Base-by-base conservation (phyloP, 139 green algal species). In the Coelastrella sp. region DNA sequence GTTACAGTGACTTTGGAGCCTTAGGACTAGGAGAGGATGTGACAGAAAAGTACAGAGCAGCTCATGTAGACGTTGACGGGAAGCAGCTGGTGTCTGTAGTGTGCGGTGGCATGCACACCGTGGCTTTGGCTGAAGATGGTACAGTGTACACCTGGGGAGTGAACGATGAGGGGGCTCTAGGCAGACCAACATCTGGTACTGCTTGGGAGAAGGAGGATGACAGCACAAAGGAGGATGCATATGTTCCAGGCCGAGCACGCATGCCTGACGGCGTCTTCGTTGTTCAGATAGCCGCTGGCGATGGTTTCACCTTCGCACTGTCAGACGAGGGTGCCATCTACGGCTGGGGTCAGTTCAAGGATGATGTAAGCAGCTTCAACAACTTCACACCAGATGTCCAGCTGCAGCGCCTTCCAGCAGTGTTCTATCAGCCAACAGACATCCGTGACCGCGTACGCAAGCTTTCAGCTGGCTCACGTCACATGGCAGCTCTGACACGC, bases 81-180 rank as follows among this genome's bases (percentile, higher is more conserved):
- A 74, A 87, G 83, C 94, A 92, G 87, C 94, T 60, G 60, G 95
- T 63, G 92, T 96, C 58, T 84, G 92, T 99, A 0, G 96, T 85
- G 0, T 94, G 93, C 35, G 97, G 97, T 20, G 97, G 96, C 63
- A 99, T 99, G 97, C 97, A 99, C 95, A 98, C 93, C 0, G 93
- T 97, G 7, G 97, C 93, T 6, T 88, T 99, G 19, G 89, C 90
- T 6, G 87, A 85, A 6, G 92, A 95, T 19, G 92, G 95, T 25
- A 35, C 60, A 1, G 92, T 99, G 4, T 99, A 91, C 75, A 95
- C 94, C 0, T 98, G 95, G 94, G 97, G 97, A 20, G 96, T 98
- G 22, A 99, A 99, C 87, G 97, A 99, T 79, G 97, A 99, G 93
- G 97, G 97, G 6, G 96, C 95, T 22, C 92, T 99, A 59, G 97